Conservation (phyloP, 768 basidiomycete species). For the Agrocybe praecox region DNA sequence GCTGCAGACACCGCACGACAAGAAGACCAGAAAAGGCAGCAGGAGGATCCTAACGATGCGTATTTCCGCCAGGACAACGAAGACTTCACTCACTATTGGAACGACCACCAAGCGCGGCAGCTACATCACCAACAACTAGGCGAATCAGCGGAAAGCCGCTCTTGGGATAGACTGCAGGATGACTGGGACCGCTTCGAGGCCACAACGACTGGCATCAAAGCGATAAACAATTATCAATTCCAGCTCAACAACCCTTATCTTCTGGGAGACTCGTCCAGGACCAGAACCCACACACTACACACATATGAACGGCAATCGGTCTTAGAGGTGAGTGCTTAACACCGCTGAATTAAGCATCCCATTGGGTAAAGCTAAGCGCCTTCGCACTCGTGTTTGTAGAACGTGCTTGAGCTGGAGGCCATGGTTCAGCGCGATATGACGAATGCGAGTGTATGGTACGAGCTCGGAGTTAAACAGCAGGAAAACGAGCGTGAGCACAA, state of each 20-base stretch:
- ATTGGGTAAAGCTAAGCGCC: conserved; percentile 7
- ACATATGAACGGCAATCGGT: conserved; percentile 31
- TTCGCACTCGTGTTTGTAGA: conserved; percentile 56
- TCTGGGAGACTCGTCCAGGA: conserved; percentile 57
- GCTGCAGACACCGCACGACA: not conserved
- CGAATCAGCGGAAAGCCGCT: conserved; percentile 28
- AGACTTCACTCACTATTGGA: conserved; percentile 67
- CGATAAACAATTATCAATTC: conserved; percentile 66
- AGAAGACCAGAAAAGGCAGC: conserved; percentile 6
- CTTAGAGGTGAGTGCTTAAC: conserved; percentile 42
- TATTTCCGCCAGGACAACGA: conserved; percentile 73
- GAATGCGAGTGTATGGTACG: conserved; percentile 81
- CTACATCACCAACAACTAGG: conserved; percentile 4
- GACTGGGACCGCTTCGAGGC: conserved; percentile 88
- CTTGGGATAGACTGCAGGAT: conserved; percentile 70
- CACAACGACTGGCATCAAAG: conserved; percentile 62
- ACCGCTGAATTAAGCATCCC: conserved; percentile 1
- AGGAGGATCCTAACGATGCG: conserved; percentile 58
- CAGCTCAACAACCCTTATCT: conserved; percentile 81
- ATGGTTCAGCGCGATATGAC: conserved; percentile 76
- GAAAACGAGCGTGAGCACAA: conserved; percentile 95
- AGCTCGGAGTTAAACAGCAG: conserved; percentile 95
- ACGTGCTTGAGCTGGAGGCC: conserved; percentile 88
- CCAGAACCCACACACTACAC: conserved; percentile 49
- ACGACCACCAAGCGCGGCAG: conserved; percentile 32